Evolutionary conservation across 768 basidiomycete genomes (phyloP).

Genomic region (Suillus clintonianus): DNA sequence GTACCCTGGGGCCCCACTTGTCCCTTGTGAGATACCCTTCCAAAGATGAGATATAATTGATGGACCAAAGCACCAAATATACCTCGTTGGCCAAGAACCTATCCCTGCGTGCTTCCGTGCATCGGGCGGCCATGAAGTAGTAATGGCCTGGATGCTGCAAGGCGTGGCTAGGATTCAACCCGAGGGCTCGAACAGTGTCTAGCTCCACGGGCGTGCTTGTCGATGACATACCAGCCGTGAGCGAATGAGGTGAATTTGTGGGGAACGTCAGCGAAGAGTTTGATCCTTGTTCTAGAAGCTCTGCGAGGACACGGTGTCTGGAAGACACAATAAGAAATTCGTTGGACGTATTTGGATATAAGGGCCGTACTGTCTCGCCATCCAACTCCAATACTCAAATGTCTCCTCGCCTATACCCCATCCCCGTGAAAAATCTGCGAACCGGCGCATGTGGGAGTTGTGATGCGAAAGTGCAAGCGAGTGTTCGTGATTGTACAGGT

Average conservation of each 20-base stretch:
- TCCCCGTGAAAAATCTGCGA: slow-evolving; percentile 81
- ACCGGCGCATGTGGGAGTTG: slow-evolving; percentile 80
- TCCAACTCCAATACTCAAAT: slow-evolving; percentile 98
- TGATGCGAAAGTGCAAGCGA: slow-evolving; percentile 80
- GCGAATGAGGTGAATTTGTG: slow-evolving; percentile 46
- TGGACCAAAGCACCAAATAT: slow-evolving; percentile 9
- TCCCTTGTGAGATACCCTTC: slow-evolving; percentile 33
- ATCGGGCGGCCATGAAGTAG: slow-evolving; percentile 88
- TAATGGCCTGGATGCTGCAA: slow-evolving; percentile 86
- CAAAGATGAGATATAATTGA: background rate
- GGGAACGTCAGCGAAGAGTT: slow-evolving; percentile 65
- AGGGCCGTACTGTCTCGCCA: slow-evolving; percentile 78
- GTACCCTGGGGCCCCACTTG: slow-evolving; percentile 64
- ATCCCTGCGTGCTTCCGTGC: slow-evolving; percentile 74
- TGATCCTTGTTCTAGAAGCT: slow-evolving; percentile 84
- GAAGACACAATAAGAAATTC: background rate
- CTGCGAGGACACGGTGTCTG: slow-evolving; percentile 88
- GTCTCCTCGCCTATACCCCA: slow-evolving; percentile 98
- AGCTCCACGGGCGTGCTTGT: slow-evolving; percentile 42
- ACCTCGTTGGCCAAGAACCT: slow-evolving; percentile 69
- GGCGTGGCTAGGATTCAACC: slow-evolving; percentile 78
- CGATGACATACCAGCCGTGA: slow-evolving; percentile 27
- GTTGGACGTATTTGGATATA: background rate
- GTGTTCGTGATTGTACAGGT: slow-evolving; percentile 89
- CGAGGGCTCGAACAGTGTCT: slow-evolving; percentile 62